Conservation (phyloP, 371 early-diverging fungal species). For the Circinella umbellata region DNA sequence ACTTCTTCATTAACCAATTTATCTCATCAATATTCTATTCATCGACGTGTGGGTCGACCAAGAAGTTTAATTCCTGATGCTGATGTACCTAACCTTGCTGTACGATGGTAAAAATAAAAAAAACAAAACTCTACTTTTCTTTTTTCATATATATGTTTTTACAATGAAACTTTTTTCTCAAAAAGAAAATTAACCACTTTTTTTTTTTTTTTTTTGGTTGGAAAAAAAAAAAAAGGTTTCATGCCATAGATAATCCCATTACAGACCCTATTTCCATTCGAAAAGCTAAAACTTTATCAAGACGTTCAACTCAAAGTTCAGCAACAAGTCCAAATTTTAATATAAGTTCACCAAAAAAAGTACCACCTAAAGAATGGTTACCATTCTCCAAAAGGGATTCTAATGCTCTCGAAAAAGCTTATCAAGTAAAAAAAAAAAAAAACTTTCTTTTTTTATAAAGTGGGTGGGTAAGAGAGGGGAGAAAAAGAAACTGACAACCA, state of each 20-base stretch:
- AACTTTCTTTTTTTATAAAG: too few species aligned
- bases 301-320: constrained; percentile 4
- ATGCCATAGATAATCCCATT: constrained; percentile 28
- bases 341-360: constrained; percentile 14
- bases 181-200: neutral
- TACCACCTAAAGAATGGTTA: constrained; percentile 57
- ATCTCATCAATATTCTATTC: constrained; percentile 3
- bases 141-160: too few species aligned
- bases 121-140: neutral
- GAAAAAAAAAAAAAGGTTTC: constrained; percentile 19
- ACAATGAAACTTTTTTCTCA: neutral
- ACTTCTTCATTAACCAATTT: neutral
- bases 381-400: constrained; percentile 68
- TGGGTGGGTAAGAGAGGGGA: too few species aligned
- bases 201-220: neutral
- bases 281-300: constrained; percentile 16
- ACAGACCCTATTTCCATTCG: constrained; percentile 28
- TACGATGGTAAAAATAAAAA: constrained; percentile 23
- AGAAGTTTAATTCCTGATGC: constrained; percentile 29
- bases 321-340: neutral
- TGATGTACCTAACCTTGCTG: constrained; percentile 23
- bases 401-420: constrained; percentile 61
- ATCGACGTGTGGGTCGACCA: constrained; percentile 21
- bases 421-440: constrained; percentile 29
- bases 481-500: neutral